These are phyloP conservation scores for Cucurbitaria berberidis DNA, from an alignment of 2,329 filamentous ascomycete genomes.

Conservation along the genomic window DNA sequence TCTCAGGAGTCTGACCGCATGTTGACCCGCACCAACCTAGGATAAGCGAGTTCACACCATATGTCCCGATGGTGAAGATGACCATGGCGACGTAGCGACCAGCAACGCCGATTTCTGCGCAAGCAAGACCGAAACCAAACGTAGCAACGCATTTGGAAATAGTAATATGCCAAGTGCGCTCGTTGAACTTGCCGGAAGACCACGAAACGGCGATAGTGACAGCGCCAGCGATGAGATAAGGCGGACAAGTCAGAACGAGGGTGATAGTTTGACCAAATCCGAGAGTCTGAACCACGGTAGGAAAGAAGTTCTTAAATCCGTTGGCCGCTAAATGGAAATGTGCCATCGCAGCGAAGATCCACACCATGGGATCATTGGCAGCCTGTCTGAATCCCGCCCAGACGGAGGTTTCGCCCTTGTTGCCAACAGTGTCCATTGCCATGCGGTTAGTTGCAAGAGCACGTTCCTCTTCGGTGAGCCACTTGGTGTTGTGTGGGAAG, in stretches of 20 bases:
- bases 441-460: constrained; percentile 43
- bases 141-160: constrained; percentile 48
- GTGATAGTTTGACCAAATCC: constrained; percentile 59
- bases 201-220: constrained; percentile 44
- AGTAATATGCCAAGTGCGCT: constrained; percentile 51
- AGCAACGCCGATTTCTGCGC: constrained; percentile 44
- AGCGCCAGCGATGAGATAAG: constrained; percentile 32
- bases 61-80: constrained; percentile 46
- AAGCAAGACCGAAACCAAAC: constrained; percentile 48
- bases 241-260: constrained; percentile 54
- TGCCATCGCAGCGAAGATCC: constrained; percentile 47
- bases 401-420: constrained; percentile 52
- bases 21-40: constrained; percentile 55
- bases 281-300: constrained; percentile 57
- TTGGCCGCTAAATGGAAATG: constrained; percentile 40
- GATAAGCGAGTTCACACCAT: constrained; percentile 51
- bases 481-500: constrained; percentile 49
- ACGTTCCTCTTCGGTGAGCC: constrained; percentile 56
- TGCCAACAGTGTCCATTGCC: constrained; percentile 58
- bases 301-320: constrained; percentile 56
- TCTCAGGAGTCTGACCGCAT: constrained; percentile 54
- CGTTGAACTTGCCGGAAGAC: constrained; percentile 48
- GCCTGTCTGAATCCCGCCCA: constrained; percentile 60
- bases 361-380: constrained; percentile 55
- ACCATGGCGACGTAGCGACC: constrained; percentile 41